These are phyloP conservation scores for Blastobotrys persicus DNA, from an alignment of 1,139 yeast species.

Conservation along the genomic window DNA sequence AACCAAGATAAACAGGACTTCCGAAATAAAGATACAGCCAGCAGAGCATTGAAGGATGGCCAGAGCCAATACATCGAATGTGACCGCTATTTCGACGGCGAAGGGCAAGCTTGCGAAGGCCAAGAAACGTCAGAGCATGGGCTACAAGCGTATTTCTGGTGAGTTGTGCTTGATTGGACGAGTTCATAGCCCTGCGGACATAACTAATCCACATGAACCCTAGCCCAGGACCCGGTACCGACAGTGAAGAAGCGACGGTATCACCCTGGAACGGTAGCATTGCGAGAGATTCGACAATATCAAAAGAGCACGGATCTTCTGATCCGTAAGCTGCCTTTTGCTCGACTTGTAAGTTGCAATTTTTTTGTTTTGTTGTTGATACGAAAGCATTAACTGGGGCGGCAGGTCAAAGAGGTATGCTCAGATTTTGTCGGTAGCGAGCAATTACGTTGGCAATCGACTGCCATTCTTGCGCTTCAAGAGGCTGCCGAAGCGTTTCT, in stretches of 20 bases:
- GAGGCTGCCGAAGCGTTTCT: constrained; percentile 91
- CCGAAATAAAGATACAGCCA: not conserved
- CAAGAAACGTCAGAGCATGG: constrained; percentile 4
- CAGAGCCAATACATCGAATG: constrained; percentile 12
- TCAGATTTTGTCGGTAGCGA: constrained; percentile 53
- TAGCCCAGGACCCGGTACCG: constrained; percentile 19
- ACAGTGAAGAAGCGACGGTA: constrained; percentile 48
- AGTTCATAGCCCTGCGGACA: not conserved
- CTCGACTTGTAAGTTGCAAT: constrained; percentile 47
- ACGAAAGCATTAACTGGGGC: not conserved
- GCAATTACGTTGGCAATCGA: constrained; percentile 82
- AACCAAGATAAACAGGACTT: too few relatives aligned
- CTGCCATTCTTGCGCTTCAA: constrained; percentile 84
- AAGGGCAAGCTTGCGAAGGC: constrained; percentile 16
- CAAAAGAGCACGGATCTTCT: constrained; percentile 78
- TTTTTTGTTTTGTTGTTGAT: not conserved
- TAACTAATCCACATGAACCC: not conserved
- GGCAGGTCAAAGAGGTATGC: constrained; percentile 67
- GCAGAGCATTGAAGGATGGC: constrained; percentile 11
- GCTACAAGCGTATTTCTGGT: constrained; percentile 4
- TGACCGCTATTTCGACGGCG: constrained; percentile 13
- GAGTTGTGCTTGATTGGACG: not conserved
- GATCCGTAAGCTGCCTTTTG: constrained; percentile 85
- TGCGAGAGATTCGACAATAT: constrained; percentile 73
- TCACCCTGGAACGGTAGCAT: constrained; percentile 71